Percentiles rank a stretch among this genome's conserved stretches.
Evolutionary conservation across 495 filamentous ascomycete species (phyloP).

Genomic region (Oleoguttula mirabilis): DNA sequence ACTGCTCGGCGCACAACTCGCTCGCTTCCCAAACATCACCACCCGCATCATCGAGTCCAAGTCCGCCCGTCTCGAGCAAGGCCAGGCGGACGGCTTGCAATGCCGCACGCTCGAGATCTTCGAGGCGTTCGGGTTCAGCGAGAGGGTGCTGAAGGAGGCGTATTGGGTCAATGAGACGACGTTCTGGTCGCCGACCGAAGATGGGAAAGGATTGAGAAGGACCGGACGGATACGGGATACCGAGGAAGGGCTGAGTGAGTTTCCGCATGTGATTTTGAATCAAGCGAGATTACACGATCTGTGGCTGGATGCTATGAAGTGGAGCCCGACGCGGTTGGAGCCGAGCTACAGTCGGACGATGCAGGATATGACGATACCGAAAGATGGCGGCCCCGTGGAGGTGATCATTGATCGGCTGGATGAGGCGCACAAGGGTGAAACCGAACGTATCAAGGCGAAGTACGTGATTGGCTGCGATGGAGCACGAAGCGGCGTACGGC

Average conservation of each 20-base stretch:
- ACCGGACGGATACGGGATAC: slow-evolving; percentile 48
- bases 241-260: slow-evolving; percentile 50
- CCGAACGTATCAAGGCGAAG: slow-evolving; percentile 48
- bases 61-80: slow-evolving; percentile 46
- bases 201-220: slow-evolving; percentile 40
- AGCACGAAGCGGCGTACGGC: slow-evolving; percentile 57
- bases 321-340: slow-evolving; percentile 21
- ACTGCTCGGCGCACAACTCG: slow-evolving; percentile 55
- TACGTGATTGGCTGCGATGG: slow-evolving; percentile 70
- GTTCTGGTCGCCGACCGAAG: slow-evolving; percentile 29
- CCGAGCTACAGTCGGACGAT: slow-evolving; percentile 31
- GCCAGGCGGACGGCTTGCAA: slow-evolving; percentile 76
- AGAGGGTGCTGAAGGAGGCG: slow-evolving; percentile 57
- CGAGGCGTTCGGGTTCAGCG: slow-evolving; percentile 61
- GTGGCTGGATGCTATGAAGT: slow-evolving; percentile 24
- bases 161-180: slow-evolving; percentile 55
- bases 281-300: slow-evolving; percentile 44
- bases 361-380: slow-evolving; percentile 9
- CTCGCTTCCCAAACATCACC: slow-evolving; percentile 42
- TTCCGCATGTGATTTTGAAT: slow-evolving; percentile 65
- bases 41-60: slow-evolving; percentile 55
- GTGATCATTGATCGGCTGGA: slow-evolving; percentile 16
- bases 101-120: slow-evolving; percentile 72
- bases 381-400: slow-evolving; percentile 4
- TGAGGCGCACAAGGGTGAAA: slow-evolving; percentile 36